Conservation (phyloP, 495 filamentous ascomycete genomes). For the Xanthoparmelia taractica region DNA sequence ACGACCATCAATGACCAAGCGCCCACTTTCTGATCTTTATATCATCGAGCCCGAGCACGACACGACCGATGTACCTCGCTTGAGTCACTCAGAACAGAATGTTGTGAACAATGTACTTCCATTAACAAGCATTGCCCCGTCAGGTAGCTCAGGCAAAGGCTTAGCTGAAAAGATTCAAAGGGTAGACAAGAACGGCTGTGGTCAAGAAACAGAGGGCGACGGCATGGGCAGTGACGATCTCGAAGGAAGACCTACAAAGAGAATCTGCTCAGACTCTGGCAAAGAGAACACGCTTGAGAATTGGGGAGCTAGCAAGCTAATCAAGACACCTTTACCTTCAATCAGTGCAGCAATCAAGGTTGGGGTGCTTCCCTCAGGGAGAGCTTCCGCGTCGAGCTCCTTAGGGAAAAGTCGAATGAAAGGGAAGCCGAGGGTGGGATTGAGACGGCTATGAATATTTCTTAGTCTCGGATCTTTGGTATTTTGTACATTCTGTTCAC, state of each 20-base stretch:
- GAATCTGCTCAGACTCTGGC: conserved; percentile 30
- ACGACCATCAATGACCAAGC: conserved; percentile 36
- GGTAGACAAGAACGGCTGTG: conserved; percentile 22
- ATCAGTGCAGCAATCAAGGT: not conserved
- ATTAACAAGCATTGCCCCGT: conserved; percentile 20
- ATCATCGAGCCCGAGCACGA: conserved; percentile 15
- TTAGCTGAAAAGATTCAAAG: conserved; percentile 29
- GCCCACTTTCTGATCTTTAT: conserved; percentile 35
- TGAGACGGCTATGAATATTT: conserved; percentile 11
- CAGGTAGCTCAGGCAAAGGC: conserved; percentile 28
- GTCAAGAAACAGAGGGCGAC: not conserved
- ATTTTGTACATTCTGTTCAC: not conserved
- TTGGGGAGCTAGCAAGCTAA: not conserved
- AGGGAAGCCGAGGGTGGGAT: conserved; percentile 11
- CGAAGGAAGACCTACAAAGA: conserved; percentile 14
- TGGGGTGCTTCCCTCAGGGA: not conserved
- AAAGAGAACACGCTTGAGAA: conserved; percentile 24
- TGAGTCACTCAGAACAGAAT: conserved; percentile 38
- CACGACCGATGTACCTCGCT: conserved; percentile 14
- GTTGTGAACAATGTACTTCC: conserved; percentile 32
- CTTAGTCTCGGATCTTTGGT: not conserved
- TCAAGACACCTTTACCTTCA: not conserved
- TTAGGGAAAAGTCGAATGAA: conserved; percentile 7
- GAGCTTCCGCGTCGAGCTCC: conserved; percentile 18
- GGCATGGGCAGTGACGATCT: conserved; percentile 23